phyloP scores from a whole-genome alignment of 139 green algal genomes.

The Coelastrella sp. region DNA sequence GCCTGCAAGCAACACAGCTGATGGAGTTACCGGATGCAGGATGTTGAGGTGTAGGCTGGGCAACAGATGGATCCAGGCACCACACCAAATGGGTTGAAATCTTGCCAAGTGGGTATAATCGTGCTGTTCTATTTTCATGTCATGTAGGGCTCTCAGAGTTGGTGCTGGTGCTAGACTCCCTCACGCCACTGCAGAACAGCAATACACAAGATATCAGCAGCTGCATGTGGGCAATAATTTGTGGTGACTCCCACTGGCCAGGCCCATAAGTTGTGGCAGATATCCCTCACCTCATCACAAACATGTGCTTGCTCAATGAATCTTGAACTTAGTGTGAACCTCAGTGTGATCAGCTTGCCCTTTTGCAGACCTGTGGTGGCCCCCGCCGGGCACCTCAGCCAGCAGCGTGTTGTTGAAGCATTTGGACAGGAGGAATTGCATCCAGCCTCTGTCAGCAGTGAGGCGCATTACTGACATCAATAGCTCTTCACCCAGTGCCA shows the following conservation, averaged over 20 bases:
- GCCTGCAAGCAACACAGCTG: too few relatives aligned
- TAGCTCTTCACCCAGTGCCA: neutral
- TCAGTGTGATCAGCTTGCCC: neutral
- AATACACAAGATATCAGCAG: neutral
- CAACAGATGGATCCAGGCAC: too few relatives aligned
- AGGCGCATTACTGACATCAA: neutral
- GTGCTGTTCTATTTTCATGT: too few relatives aligned
- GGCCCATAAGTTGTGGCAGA: neutral
- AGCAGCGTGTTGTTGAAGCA: conserved; percentile 12
- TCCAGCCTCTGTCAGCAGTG: neutral
- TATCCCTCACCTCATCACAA: neutral
- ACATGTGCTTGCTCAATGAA: neutral
- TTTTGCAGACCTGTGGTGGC: neutral
- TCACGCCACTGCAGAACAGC: too few relatives aligned
- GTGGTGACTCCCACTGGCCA: neutral
- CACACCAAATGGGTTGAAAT: too few relatives aligned
- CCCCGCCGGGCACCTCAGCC: neutral
- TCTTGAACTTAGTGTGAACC: neutral
- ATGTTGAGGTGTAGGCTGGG: too few relatives aligned
- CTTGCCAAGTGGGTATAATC: neutral
- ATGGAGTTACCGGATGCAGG: too few relatives aligned
- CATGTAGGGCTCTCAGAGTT: too few relatives aligned
- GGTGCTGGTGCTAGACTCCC: too few relatives aligned
- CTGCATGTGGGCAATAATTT: neutral
- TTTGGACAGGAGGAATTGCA: conserved; percentile 38